Evolutionary conservation across 176 grass and related monocot species (phyloP).

Genomic region (Metroxylon sagu): DNA sequence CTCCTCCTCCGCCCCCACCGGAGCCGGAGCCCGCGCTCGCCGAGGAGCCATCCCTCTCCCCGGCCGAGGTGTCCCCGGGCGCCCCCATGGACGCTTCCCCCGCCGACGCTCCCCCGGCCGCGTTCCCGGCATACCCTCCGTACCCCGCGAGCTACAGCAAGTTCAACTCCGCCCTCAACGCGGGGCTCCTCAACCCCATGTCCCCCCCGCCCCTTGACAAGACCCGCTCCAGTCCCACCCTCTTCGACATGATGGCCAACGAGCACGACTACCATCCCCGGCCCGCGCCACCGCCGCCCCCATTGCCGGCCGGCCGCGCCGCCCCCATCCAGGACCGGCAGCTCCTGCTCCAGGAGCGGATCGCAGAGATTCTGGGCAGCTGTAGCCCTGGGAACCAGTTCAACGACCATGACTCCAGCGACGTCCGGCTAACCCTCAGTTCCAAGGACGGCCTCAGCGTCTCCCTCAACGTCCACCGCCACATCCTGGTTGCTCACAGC

Average conservation of each 20-base stretch:
- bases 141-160: conserved; percentile 87
- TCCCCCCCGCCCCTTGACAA: conserved; percentile 80
- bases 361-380: conserved; percentile 66
- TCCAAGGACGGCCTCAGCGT: conserved; percentile 79
- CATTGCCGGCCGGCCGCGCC: background rate
- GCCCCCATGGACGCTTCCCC: conserved; percentile 19
- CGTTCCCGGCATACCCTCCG: conserved; percentile 36
- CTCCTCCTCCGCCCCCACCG: background rate
- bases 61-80: too few species aligned
- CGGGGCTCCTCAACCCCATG: conserved; percentile 96
- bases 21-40: too few species aligned
- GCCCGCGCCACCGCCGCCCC: background rate
- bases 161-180: conserved; percentile 97
- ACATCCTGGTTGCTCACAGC: conserved; percentile 89
- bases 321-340: conserved; percentile 47
- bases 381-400: conserved; percentile 93
- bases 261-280: conserved; percentile 97
- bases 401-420: conserved; percentile 74
- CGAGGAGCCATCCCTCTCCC: too few species aligned
- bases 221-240: conserved; percentile 85
- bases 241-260: conserved; percentile 99
- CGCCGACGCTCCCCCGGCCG: background rate
- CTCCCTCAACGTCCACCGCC: conserved; percentile 72
- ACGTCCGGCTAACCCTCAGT: conserved; percentile 80
- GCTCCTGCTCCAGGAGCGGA: conserved; percentile 70